These are phyloP conservation scores for Pichia nanzhaoensis DNA, from an alignment of 805 yeast genomes.

Conservation along the genomic window DNA sequence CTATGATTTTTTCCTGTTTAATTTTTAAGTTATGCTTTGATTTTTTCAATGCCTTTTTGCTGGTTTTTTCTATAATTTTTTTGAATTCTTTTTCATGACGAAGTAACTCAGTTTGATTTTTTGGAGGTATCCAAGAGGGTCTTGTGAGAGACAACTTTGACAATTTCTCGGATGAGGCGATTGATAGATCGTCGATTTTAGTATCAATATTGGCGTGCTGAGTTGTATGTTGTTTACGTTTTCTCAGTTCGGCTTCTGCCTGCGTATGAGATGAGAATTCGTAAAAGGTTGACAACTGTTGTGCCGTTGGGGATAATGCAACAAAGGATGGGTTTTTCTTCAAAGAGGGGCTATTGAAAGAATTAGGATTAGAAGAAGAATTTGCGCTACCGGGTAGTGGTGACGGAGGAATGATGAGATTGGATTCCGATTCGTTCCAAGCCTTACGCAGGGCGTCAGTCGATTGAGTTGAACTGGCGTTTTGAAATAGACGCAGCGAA, in stretches of 20 bases:
- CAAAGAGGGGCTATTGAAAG: constrained; percentile 16
- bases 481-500: constrained; percentile 26
- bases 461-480: constrained; percentile 15
- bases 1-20: constrained; percentile 27
- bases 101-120: constrained; percentile 42
- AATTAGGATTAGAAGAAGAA: background rate
- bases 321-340: constrained; percentile 25
- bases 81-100: constrained; percentile 53
- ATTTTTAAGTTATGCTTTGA: constrained; percentile 30
- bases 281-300: constrained; percentile 37
- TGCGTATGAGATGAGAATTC: constrained; percentile 32
- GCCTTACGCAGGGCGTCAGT: constrained; percentile 22
- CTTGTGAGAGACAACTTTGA: constrained; percentile 51
- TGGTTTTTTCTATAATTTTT: constrained; percentile 29
- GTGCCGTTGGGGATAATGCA: constrained; percentile 31
- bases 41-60: constrained; percentile 26
- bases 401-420: constrained; percentile 36
- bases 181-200: constrained; percentile 47
- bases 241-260: constrained; percentile 32
- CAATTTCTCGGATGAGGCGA: constrained; percentile 57
- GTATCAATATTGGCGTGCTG: background rate
- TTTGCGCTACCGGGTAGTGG: constrained; percentile 40
- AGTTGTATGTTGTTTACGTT: constrained; percentile 19
- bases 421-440: constrained; percentile 18
- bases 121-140: constrained; percentile 71